Evolutionary conservation across 768 basidiomycete genomes (phyloP), one percentile per base, ranked within the genome.

Genomic region (Termitomyces bulborhizus): DNA sequence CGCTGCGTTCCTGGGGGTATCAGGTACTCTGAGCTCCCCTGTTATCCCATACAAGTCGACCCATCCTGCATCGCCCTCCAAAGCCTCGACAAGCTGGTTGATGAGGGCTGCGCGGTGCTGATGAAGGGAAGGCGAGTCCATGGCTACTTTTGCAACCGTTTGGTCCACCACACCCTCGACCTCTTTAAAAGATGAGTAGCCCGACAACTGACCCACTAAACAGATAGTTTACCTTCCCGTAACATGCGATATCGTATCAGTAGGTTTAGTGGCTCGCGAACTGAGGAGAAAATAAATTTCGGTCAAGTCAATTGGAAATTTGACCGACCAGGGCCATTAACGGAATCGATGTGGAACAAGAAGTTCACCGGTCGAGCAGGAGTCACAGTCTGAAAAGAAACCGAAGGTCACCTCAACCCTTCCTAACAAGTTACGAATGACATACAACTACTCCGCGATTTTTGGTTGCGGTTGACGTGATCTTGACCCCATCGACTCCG

Each of bases 181-280:
- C 73, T 93, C 90, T 92, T 59, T 5, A n/a, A 15, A 29, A 43
- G 16, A 40, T 16, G 13, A 39, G 43, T 11, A 21, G 48, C 21
- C 24, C 37, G 49, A 26, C 48, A 12, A 21, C 11, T 34, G 21
- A 11, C 3, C 6, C n/a, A 1, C 4, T 12, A 6, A 9, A 37
- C 15, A 46, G 11, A 32, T 12, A 36, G 49, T 66, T 44, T 56
- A 92, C 93, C 93, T 77, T 95, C 91, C 18, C 85, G 84, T 26
- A 96, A 70, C 73, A 85, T 84, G 37, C 90, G 82, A 69, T 93
- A 97, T 48, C 73, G 77, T 55, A 97, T 85, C 24, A 77, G 70
- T 32, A 96, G 71, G 26, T 68, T 74, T 41, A 90, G 69, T 1
- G 84, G 73, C 54, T 89, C 86, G 46, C 77, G 73, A 18, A 84